Evolutionary conservation across 139 green algal genomes (phyloP).

Genomic region (Pedinophyceae sp.): DNA sequence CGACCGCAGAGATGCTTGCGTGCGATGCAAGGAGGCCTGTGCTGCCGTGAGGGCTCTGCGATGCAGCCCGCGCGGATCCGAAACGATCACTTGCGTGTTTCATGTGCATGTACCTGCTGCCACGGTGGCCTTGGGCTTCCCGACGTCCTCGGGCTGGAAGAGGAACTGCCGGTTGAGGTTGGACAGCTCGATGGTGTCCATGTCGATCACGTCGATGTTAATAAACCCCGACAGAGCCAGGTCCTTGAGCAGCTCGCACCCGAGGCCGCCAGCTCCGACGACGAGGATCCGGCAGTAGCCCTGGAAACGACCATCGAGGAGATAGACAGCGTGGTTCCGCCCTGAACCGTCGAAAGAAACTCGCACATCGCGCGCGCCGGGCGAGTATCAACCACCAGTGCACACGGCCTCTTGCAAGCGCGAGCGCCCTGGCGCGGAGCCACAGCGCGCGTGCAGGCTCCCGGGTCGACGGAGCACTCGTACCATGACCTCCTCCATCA

Average conservation of each 20-base stretch:
- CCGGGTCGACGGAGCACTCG: no score
- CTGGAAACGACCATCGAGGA: no score
- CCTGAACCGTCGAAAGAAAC: not conserved
- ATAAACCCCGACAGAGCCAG: constrained; percentile 86
- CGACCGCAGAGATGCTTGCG: no score
- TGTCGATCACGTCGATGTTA: constrained; percentile 98
- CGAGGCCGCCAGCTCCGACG: constrained; percentile 90
- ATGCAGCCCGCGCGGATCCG: no score
- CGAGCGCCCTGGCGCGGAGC: constrained; percentile 6
- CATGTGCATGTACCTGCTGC: no score
- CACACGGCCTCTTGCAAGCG: not conserved
- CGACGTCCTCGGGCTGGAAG: constrained; percentile 87
- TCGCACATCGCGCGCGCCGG: not conserved
- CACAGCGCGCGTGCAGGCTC: constrained; percentile 37
- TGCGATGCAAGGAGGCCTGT: no score
- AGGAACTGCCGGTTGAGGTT: constrained; percentile 99
- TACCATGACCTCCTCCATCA: constrained; percentile 51
- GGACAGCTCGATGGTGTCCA: constrained; percentile 98
- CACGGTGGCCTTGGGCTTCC: constrained; percentile 79
- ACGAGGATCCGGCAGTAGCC: constrained; percentile 73
- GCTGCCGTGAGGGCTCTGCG: no score
- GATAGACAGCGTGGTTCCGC: no score
- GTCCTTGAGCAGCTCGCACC: constrained; percentile 97
- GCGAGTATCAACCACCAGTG: not conserved
- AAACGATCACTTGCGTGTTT: no score